phyloP scores from a whole-genome alignment of 2,329 filamentous ascomycete species.

The Podosphaera leucotricha region DNA sequence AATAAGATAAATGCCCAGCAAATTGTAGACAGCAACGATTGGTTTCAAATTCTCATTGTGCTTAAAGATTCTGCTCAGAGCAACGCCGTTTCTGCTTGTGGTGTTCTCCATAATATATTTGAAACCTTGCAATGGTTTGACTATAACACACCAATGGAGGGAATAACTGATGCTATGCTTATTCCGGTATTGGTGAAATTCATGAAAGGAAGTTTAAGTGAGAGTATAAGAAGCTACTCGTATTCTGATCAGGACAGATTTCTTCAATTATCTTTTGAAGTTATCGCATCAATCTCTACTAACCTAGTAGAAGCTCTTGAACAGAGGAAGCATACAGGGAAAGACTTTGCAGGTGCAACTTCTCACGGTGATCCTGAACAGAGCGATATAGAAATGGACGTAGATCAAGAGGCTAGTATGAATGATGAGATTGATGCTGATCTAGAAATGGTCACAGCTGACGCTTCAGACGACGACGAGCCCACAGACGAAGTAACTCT shows the following conservation, averaged over 20 bases:
- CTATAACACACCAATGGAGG: constrained; percentile 23
- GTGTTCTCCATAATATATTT: constrained; percentile 39
- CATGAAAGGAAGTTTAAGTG: constrained; percentile 7
- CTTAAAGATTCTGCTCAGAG: constrained; percentile 25
- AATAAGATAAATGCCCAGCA: constrained; percentile 28
- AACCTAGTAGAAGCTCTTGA: constrained; percentile 28
- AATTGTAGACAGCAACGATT: constrained; percentile 25
- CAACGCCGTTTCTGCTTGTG: constrained; percentile 31
- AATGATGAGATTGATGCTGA: constrained; percentile 34
- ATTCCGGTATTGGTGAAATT: constrained; percentile 21
- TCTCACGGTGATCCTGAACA: constrained; percentile 8
- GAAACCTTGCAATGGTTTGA: constrained; percentile 28
- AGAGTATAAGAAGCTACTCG: constrained; percentile 6
- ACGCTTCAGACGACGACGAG: constrained; percentile 19
- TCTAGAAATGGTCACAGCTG: constrained; percentile 38
- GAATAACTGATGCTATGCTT: constrained; percentile 26
- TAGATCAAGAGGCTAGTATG: constrained; percentile 22
- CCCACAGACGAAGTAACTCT: constrained; percentile 13
- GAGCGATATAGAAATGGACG: constrained; percentile 20
- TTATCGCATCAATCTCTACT: constrained; percentile 40
- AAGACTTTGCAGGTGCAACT: constrained; percentile 19
- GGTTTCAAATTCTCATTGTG: constrained; percentile 25
- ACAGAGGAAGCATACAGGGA: constrained; percentile 19
- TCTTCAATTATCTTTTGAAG: constrained; percentile 29
- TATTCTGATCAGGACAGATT: constrained; percentile 13